These are phyloP conservation scores for Bisporella sp. DNA, from an alignment of 2,329 filamentous ascomycete genomes.

Conservation along the genomic window DNA sequence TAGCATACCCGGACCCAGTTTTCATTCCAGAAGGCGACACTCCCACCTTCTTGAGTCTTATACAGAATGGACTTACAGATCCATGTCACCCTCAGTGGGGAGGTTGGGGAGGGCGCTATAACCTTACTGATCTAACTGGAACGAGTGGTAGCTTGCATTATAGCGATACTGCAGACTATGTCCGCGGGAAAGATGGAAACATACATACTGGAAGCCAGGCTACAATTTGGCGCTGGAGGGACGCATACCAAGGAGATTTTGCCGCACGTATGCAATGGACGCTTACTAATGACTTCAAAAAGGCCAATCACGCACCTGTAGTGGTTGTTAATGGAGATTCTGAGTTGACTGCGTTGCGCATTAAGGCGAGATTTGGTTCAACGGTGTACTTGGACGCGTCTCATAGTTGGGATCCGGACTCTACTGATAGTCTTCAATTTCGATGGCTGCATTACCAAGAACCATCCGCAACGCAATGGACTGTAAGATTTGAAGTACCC, in stretches of 20 bases:
- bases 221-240: slow-evolving; percentile 46
- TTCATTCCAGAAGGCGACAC: slow-evolving; percentile 47
- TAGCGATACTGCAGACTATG: slow-evolving; percentile 29
- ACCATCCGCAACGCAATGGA: slow-evolving; percentile 35
- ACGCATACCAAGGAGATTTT: slow-evolving; percentile 44
- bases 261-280: slow-evolving; percentile 42
- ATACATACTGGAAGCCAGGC: slow-evolving; percentile 35
- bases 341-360: slow-evolving; percentile 28
- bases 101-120: slow-evolving; percentile 37
- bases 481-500: slow-evolving; percentile 32
- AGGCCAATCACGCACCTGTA: slow-evolving; percentile 41
- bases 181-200: slow-evolving; percentile 27
- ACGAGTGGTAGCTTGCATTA: slow-evolving; percentile 17
- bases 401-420: slow-evolving; percentile 40
- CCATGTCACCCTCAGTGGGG: slow-evolving; percentile 34
- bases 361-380: slow-evolving; percentile 30
- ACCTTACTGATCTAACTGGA: slow-evolving; percentile 14
- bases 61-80: slow-evolving; percentile 34
- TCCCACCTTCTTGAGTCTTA: slow-evolving; percentile 33
- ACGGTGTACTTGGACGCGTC: slow-evolving; percentile 37
- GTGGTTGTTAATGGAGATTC: slow-evolving; percentile 34
- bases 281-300: slow-evolving; percentile 26
- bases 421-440: slow-evolving; percentile 33
- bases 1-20: slow-evolving; percentile 37
- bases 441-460: slow-evolving; percentile 43